Evolutionary conservation across 345 rosid species (phyloP), one percentile per base, ranked within the genome.

Genomic region (Populus pruinosa): DNA sequence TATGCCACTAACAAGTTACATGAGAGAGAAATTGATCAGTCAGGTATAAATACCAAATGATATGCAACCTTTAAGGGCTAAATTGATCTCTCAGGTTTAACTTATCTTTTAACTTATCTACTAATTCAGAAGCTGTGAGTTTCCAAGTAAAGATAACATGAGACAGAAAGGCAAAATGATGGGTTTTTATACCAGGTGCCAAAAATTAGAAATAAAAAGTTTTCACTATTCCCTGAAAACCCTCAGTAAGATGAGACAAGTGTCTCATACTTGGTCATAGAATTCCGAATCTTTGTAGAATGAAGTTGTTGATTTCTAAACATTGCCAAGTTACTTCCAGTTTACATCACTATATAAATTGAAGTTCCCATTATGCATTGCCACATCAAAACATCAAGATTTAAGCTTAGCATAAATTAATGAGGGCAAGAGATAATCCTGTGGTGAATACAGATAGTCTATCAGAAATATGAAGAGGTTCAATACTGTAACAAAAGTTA

Each of bases 401-500:
- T 35, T 33, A 17, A 49, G 13, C 63, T 44, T 49, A 72, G 14
- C 14, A 67, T 27, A 66, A 63, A 73, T 53, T 21, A 43, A 81
- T 61, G 67, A 64, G 25, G 47, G 8, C 44, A 27, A 63, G 23
- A 65, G 65, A 64, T 21, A 77, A 67, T 35, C 61, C 74, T 21
- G 68, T 68, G 20, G 36, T 38, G 73, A 33, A 79, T 41, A 35
- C 62, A 55, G 39, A 16, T 39, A 13, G 38, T 62, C 77, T 38
- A 69, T 44, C 2, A 71, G 13, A 29, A 23, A 41, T 53, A 66
- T 70, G 33, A 29, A 35, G 56, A 70, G 70, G 73, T 75, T 43
- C 50, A 67, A 38, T 53, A 50, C 31, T 50, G 68, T 27, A 47
- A 64, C 25, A 73, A 77, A 41, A 62, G 12, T 53, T 68, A 78